Base-by-base conservation (phyloP, 2,329 filamentous ascomycete species). In the Lachnellula hyalina region DNA sequence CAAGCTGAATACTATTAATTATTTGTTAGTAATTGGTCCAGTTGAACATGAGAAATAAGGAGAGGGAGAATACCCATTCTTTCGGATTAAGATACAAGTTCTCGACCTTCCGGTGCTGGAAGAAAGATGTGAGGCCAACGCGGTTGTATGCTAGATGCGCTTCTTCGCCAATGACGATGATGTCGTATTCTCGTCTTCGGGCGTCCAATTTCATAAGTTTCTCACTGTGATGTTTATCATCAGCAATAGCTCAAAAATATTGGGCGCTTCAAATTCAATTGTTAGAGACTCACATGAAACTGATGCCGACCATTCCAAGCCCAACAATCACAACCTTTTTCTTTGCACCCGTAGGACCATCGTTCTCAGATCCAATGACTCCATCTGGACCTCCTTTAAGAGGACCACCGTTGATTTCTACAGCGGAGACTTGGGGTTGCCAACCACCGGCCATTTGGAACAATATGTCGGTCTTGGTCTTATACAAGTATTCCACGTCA, bases 241-340 rank as follows among this genome's bases (percentile, higher is more conserved):
- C 47, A 57, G 47, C 5, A 34, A 28, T 25, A 32, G 28, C 28
- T 32, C 28, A 3, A 32, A 32, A 32, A 32, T 32, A 2, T 32
- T 32, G 8, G 28, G 4, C 36, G 32, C 1, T 17, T 9, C 32
- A 9, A 35, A 47, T 5, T 17, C 17, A 19, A 47, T 19, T 17
- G 15, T 23, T 12, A 4, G 21, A 42, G 11, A 77, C 86, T 78
- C 74, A 93, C 88, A 95, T 90, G 70, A 95, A 93, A 42, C 88
- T 85, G 63, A 94, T 87, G 40, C 87, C 90, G 45, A 96, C 91
- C 92, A 96, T 96, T 2, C 91, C 91, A 72, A 96, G 73, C 9
- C 91, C 91, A 40, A 96, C 89, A 38, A 96, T 84, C 2, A 95
- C 90, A 36, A 95, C 74, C 67, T 79, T 84, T 70, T 89, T 90